Base-by-base conservation (phyloP, 164 flowering plant species). In the Umbilicus rupestris region DNA sequence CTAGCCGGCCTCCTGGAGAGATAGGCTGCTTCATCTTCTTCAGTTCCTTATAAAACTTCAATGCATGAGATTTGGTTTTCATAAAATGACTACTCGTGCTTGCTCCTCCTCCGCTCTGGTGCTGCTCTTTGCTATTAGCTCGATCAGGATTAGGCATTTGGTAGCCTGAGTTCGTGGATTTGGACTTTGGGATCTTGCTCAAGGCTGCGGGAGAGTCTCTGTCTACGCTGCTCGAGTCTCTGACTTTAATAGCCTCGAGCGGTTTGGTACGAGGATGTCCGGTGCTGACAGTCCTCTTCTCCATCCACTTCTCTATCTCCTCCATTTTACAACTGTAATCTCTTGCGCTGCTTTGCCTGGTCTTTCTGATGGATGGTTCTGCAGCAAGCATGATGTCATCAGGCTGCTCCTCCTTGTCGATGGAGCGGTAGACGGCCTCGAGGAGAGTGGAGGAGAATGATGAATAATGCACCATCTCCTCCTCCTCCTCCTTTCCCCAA, bases 231-330 rank as follows among this genome's bases (percentile, higher is more conserved):
- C 57, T 50, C 22, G 57, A 22, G 22, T 50, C 28, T 50, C 28
- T 50, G 57, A 50, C 33, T 55, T 26, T 33, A 55, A 8, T 42
- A 47, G 9, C 52, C 52, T 24, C 60, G 5, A 16, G 60, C 33
- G 19, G 22, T 26, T 12, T 55, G 28, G 7, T 12, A 5, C 17
- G 60, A 55, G 60, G 60, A 55, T 55, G 28, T 11, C 60, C 60
- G 19, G 19, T 55, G 19, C 60, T 55, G 33, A 28, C 60, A 16
- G 33, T 55, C 33, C 60, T 26, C 33, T 55, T 55, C 19, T 55
- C 60, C 60, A 55, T 55, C 60, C 60, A 55, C 60, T 55, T 55
- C 7, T 55, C 60, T 26, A 55, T 55, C 60, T 55, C 60, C 60
- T 28, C 33, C 60, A 33, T 55, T 9, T 55, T 55, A 8, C 24